A percentile compares a stretch with the other conserved stretches of the same genome.
phyloP scores from a whole-genome alignment of 2,329 filamentous ascomycete genomes.

The Xylariales sp. region DNA sequence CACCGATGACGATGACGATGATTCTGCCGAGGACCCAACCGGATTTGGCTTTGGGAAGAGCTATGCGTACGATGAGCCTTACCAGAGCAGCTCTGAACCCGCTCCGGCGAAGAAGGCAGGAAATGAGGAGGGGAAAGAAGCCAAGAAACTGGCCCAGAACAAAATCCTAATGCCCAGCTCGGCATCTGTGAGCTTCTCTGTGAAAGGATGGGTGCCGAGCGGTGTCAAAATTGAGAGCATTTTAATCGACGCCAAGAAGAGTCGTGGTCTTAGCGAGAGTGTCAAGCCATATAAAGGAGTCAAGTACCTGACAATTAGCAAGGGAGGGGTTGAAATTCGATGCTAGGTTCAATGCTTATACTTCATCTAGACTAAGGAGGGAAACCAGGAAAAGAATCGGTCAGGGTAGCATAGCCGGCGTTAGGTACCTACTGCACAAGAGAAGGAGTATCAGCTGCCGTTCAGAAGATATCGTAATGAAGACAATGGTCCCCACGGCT shows the following conservation, averaged over 20 bases:
- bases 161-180: conserved; percentile 77
- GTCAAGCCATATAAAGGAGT: conserved; percentile 97
- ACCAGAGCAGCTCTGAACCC: conserved; percentile 40
- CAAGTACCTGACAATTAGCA: conserved; percentile 83
- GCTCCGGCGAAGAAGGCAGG: conserved; percentile 24
- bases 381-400: too few relatives aligned
- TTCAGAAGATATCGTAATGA: too few relatives aligned
- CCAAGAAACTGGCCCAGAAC: conserved; percentile 60
- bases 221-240: conserved; percentile 66
- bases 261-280: conserved; percentile 77
- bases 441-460: too few relatives aligned
- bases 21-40: conserved; percentile 42
- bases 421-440: too few relatives aligned
- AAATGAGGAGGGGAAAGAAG: conserved; percentile 43
- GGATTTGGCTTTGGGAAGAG: conserved; percentile 48
- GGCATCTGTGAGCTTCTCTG: conserved; percentile 66
- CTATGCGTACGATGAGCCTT: conserved; percentile 52
- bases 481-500: too few relatives aligned
- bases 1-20: conserved; percentile 45
- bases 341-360: too few relatives aligned
- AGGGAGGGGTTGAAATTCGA: conserved; percentile 59
- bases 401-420: too few relatives aligned
- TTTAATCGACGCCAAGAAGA: conserved; percentile 69
- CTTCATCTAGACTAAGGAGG: too few relatives aligned
- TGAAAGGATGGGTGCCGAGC: conserved; percentile 66